These are phyloP conservation scores for Sinapis alba DNA, from an alignment of 441 rosid species.

Conservation along the genomic window DNA sequence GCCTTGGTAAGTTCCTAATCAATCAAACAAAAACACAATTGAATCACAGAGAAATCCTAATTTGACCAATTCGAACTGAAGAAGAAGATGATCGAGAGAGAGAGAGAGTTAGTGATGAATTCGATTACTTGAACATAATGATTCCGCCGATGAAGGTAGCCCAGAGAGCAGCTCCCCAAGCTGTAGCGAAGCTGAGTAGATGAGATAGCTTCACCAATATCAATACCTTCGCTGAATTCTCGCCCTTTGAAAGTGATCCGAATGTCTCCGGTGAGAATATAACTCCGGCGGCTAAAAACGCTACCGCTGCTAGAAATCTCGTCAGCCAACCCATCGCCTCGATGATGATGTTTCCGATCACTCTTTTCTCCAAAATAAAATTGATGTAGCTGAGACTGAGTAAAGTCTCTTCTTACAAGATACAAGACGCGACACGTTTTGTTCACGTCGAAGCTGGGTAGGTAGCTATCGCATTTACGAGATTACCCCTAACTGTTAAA, in stretches of 20 bases:
- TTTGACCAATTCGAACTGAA: not conserved
- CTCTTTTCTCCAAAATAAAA: not conserved
- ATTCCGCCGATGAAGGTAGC: constrained; percentile 96
- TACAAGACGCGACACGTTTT: constrained; percentile 28
- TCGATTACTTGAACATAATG: constrained; percentile 86
- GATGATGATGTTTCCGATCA: constrained; percentile 12
- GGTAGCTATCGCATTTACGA: constrained; percentile 6
- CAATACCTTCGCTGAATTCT: constrained; percentile 45
- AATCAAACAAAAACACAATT: not conserved
- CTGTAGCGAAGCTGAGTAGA: constrained; percentile 82
- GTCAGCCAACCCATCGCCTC: constrained; percentile 81
- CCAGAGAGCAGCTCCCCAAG: constrained; percentile 97
- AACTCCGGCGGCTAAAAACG: constrained; percentile 74
- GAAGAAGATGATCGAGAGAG: not conserved
- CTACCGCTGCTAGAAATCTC: constrained; percentile 66
- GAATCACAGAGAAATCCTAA: not conserved
- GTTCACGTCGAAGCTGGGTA: constrained; percentile 2
- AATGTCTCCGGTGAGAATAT: constrained; percentile 88
- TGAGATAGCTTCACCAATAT: constrained; percentile 74
- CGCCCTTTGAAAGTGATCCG: constrained; percentile 57
- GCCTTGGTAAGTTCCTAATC: constrained; percentile 81
- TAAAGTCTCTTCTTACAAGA: not conserved
- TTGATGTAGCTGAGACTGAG: not conserved
- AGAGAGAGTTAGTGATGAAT: not conserved
- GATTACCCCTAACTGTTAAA: not conserved